A percentile compares a stretch with the other conserved stretches of the same genome.
Evolutionary conservation across 495 filamentous ascomycete species (phyloP).

Genomic region (Xylaria castorea): DNA sequence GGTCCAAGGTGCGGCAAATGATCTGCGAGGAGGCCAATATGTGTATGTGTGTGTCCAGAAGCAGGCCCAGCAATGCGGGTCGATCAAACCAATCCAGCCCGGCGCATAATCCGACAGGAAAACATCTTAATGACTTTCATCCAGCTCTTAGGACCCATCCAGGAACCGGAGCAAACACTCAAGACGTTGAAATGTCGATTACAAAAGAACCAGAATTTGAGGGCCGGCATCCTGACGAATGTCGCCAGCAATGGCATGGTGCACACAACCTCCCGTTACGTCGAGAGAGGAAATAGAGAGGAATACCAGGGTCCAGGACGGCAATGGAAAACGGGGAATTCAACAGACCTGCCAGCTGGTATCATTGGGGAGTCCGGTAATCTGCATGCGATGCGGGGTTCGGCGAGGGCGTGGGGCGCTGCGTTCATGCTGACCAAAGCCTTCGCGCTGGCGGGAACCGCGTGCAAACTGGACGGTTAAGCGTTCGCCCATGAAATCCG

Average conservation of each 20-base stretch:
- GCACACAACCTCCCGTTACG: conserved; percentile 39
- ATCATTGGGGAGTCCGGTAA: conserved; percentile 94
- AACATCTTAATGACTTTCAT: conserved; percentile 30
- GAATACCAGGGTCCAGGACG: conserved; percentile 54
- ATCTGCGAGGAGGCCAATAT: conserved; percentile 50
- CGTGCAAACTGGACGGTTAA: conserved; percentile 98
- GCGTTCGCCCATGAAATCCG: conserved; percentile 96
- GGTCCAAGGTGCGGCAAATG: conserved; percentile 50
- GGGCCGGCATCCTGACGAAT: conserved; percentile 35
- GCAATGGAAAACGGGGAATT: conserved; percentile 61
- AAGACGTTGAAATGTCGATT: conserved; percentile 35
- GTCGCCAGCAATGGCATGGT: conserved; percentile 37
- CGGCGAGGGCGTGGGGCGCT: conserved; percentile 88
- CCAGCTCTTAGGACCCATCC: conserved; percentile 42
- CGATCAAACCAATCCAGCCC: conserved; percentile 45
- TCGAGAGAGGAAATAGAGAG: conserved; percentile 44
- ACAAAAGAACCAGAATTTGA: conserved; percentile 32
- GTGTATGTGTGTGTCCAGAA: conserved; percentile 50
- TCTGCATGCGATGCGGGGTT: conserved; percentile 94
- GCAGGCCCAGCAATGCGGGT: conserved; percentile 46
- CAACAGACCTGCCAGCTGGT: conserved; percentile 99
- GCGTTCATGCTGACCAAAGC: conserved; percentile 67
- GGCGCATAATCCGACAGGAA: conserved; percentile 32
- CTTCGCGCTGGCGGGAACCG: conserved; percentile 86
- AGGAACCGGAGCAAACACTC: conserved; percentile 37